phyloP scores from a whole-genome alignment of 2,329 filamentous ascomycete genomes.

The Cylindrodendrum hubeiense region DNA sequence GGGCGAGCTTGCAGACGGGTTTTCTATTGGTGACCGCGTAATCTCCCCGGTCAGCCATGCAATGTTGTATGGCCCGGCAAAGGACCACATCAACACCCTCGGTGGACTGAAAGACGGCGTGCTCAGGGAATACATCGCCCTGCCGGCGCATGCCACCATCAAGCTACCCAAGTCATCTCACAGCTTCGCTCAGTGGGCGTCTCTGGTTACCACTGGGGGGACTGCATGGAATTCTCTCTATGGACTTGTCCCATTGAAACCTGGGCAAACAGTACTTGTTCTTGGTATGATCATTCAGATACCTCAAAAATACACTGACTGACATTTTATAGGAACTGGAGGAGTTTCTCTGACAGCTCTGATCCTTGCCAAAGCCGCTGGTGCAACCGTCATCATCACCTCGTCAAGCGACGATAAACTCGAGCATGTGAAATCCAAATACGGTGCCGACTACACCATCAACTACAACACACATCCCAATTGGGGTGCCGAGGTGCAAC shows the following conservation, averaged over 20 bases:
- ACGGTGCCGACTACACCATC: conserved; percentile 59
- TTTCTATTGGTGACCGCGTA: conserved; percentile 49
- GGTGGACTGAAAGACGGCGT: conserved; percentile 53
- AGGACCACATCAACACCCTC: conserved; percentile 34
- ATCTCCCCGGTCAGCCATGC: conserved; percentile 39
- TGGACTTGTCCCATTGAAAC: conserved; percentile 52
- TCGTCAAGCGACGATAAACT: conserved; percentile 64
- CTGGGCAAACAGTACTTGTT: conserved; percentile 54
- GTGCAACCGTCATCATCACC: conserved; percentile 60
- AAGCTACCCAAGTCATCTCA: conserved; percentile 53
- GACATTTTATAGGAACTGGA: conserved; percentile 54
- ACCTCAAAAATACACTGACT: background rate
- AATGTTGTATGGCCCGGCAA: conserved; percentile 43
- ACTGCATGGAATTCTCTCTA: conserved; percentile 64
- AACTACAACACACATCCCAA: conserved; percentile 61
- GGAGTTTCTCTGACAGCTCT: conserved; percentile 59
- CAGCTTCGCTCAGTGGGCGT: conserved; percentile 51
- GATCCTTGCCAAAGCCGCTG: conserved; percentile 60
- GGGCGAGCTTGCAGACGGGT: conserved; percentile 39
- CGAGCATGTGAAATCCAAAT: conserved; percentile 46
- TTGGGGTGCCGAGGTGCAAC: conserved; percentile 59
- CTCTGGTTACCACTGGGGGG: conserved; percentile 57
- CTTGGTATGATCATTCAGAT: conserved; percentile 40
- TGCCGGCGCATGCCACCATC: conserved; percentile 55
- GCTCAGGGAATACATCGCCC: conserved; percentile 55